These are phyloP conservation scores for Mortierella antarctica DNA, from an alignment of 192 early-diverging fungal species.

Conservation along the genomic window DNA sequence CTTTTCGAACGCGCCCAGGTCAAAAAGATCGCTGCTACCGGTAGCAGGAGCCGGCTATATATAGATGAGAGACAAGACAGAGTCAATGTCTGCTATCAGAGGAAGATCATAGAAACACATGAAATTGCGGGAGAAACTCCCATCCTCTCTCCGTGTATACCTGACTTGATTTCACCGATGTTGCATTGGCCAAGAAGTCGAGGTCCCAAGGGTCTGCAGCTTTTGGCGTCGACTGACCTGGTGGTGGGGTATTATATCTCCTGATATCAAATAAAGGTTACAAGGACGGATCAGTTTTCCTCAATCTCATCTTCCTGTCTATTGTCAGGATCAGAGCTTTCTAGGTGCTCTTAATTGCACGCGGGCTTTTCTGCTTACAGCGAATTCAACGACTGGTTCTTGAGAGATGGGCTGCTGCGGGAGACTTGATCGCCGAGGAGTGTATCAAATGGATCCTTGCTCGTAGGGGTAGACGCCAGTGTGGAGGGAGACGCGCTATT, in stretches of 20 bases:
- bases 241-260: conserved; percentile 43
- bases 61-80: not conserved
- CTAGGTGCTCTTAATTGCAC: too few species aligned
- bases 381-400: conserved; percentile 45
- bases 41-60: conserved; percentile 11
- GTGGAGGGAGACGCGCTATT: conserved; percentile 26
- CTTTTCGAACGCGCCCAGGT: conserved; percentile 44
- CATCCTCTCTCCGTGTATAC: not conserved
- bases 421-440: conserved; percentile 42
- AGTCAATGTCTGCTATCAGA: not conserved
- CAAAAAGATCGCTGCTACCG: conserved; percentile 33
- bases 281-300: not conserved
- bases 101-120: not conserved
- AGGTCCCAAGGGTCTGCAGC: conserved; percentile 43
- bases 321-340: not conserved
- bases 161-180: conserved; percentile 20
- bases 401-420: conserved; percentile 18
- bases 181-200: conserved; percentile 46
- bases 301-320: not conserved
- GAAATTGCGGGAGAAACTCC: too few species aligned
- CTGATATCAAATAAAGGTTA: not conserved
- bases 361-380: conserved; percentile 10
- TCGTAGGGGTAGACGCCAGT: not conserved
- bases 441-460: conserved; percentile 33
- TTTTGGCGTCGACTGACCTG: conserved; percentile 20